Conservation (phyloP, 2,329 filamentous ascomycete species). For the Cercospora citrullina region DNA sequence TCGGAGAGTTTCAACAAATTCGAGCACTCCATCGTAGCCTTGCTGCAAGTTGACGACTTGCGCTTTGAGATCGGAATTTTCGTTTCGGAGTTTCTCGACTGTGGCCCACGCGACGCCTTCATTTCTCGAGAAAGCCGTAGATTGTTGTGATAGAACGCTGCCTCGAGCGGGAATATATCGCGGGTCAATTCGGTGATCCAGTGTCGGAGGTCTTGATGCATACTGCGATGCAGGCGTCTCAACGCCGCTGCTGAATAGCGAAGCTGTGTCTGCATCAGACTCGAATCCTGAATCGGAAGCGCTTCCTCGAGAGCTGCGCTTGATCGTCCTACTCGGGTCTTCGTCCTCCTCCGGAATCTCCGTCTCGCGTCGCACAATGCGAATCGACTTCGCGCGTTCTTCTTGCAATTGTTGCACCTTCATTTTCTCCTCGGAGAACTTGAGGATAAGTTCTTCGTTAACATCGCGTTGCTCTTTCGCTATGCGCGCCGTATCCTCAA, state of each 20-base stretch:
- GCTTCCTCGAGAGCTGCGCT: conserved; percentile 34
- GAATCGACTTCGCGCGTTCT: conserved; percentile 25
- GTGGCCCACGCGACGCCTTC: conserved; percentile 54
- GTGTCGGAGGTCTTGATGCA: conserved; percentile 34
- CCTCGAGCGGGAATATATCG: conserved; percentile 16
- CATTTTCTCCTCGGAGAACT: conserved; percentile 50
- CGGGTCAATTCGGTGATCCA: conserved; percentile 19
- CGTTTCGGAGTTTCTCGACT: conserved; percentile 52
- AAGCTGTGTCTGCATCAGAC: conserved; percentile 55
- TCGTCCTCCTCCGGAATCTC: conserved; percentile 24
- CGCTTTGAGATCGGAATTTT: conserved; percentile 56
- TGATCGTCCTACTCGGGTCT: conserved; percentile 26
- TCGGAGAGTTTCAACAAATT: conserved; percentile 3
- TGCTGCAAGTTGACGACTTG: conserved; percentile 56
- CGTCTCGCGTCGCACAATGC: conserved; percentile 27
- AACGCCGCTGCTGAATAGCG: conserved; percentile 48
- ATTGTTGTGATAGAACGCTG: conserved; percentile 16
- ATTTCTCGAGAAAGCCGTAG: conserved; percentile 33
- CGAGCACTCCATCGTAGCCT: conserved; percentile 6
- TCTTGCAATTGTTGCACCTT: conserved; percentile 40
- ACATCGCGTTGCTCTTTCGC: conserved; percentile 58
- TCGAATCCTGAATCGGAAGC: conserved; percentile 61
- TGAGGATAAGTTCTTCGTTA: conserved; percentile 53
- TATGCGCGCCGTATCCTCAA: conserved; percentile 60
- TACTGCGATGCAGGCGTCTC: conserved; percentile 38